These are phyloP conservation scores for Saccharomycopsis amapae DNA, from an alignment of 805 yeast genomes.

Conservation along the genomic window DNA sequence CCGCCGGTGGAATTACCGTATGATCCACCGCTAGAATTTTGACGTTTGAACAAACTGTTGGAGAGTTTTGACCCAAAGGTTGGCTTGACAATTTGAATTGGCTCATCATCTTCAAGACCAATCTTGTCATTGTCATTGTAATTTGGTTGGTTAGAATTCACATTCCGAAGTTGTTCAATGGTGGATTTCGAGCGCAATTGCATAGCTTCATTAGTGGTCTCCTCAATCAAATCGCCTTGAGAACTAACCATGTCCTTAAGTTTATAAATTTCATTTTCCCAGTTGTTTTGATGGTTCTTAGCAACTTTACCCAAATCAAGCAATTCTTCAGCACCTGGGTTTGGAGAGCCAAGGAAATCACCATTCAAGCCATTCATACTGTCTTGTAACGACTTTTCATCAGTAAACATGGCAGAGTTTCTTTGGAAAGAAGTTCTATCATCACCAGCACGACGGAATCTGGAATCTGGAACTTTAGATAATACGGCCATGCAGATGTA, in stretches of 20 bases:
- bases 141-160: background rate
- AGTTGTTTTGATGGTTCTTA: constrained; percentile 64
- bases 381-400: constrained; percentile 28
- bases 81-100: constrained; percentile 15
- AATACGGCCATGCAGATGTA: constrained; percentile 55
- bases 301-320: constrained; percentile 78
- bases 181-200: constrained; percentile 12
- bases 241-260: constrained; percentile 21
- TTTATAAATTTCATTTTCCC: constrained; percentile 54
- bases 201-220: constrained; percentile 4
- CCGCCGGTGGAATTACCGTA: background rate
- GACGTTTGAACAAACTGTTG: constrained; percentile 6
- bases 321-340: constrained; percentile 36
- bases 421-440: constrained; percentile 87
- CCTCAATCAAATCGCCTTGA: constrained; percentile 12
- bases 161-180: constrained; percentile 10
- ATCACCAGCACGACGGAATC: constrained; percentile 83
- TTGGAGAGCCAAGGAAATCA: constrained; percentile 3
- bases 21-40: background rate
- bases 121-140: background rate
- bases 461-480: constrained; percentile 81
- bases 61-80: constrained; percentile 15
- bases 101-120: constrained; percentile 9
- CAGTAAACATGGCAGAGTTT: constrained; percentile 26
- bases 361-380: constrained; percentile 23